Evolutionary conservation across 75 land plant species (phyloP), one percentile per base, ranked within the genome.

Genomic region (Sequoia sempervirens): DNA sequence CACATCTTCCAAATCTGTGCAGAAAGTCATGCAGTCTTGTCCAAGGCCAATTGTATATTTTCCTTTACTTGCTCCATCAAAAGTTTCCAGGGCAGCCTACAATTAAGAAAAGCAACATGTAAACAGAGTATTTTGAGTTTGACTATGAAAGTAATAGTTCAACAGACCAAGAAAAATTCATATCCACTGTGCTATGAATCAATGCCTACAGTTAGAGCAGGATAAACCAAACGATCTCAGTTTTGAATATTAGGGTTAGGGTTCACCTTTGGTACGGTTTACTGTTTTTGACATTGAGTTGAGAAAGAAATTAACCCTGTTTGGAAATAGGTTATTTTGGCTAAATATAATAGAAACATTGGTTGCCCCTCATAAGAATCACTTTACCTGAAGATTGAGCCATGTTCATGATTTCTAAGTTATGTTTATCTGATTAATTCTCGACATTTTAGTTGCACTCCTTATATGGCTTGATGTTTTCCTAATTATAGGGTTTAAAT

Each of bases 31-130:
- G 88, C 95, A 93, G 38, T 97, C 99, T 75, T 97, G 99, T 18
- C 99, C 99, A 36, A 97, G 96, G 11, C 99, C 99, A 83, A 95
- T 95, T 5, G 98, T 97, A 85, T 97, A 97, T 84, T 97, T 97
- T 78, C 99, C 99, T 84, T 95, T 94, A 84, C 94, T 92, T 12
- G 86, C 99, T 66, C 93, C 98, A 89, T 97, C 99, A 88, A 89
- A 88, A 85, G 82, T 92, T 87, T 97, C 99, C 83, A 97, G 79
- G 18, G 90, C 92, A 80, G 93, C 98, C 99, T 97, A 85, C 54
- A n/a, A 78, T 43, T 43, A 43, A 43, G 47, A 13, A 20, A 76
- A 41, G 12, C 2, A 78, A 78, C 10, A 45, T 26, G 80, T 78
- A 78, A 78, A 43, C 23, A 76, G 7, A 41, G 6, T 41, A 76